Base-by-base conservation (phyloP, 805 yeast species). In the Ogataea ramenticola region DNA sequence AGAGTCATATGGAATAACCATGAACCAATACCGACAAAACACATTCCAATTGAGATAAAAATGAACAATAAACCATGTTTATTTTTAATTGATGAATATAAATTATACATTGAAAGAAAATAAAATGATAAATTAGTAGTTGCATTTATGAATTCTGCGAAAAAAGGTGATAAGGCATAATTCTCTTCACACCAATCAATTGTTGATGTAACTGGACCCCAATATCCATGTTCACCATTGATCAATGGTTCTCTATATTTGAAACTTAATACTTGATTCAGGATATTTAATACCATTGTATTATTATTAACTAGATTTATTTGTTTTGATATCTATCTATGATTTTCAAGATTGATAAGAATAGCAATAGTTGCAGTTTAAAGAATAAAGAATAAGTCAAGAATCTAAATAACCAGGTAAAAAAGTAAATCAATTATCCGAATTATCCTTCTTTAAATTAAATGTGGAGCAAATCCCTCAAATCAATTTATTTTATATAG, bases 141-240 rank as follows among this genome's bases (percentile, higher is more conserved):
- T 4, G 98, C 87, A 58, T 90, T 90, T 48, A 90, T 72, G 43
- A 88, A 86, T 61, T 90, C 98, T 2, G 96, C 96, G 46, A 91
- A 73, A 56, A 82, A 90, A 9, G 72, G 72, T 6, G 90, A 76
- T 1, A 89, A 86, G n/a, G 88, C 96, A 61, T 89, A 89, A 67
- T 89, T 89, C 64, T 89, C 96, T 57, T 89, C 97, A 63, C 97
- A 89, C 96, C 96, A 89, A 58, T 89, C 97, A 35, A 90, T 90
- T n/a, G 96, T 88, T 21, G 96, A 74, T 0, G 96, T 89, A 4
- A 82, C 81, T 8, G 67, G 63, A 2, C 91, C 90, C 95, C 95
- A 86, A 57, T 62, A 80, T 1, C 89, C 90, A 34, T 50, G 26
- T n/a, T 42, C 37, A 14, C 39, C 56, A 15, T 40, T 40, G 4